Evolutionary conservation across 2,329 filamentous ascomycete genomes (phyloP).

Genomic region (Colletotrichum falcatum): DNA sequence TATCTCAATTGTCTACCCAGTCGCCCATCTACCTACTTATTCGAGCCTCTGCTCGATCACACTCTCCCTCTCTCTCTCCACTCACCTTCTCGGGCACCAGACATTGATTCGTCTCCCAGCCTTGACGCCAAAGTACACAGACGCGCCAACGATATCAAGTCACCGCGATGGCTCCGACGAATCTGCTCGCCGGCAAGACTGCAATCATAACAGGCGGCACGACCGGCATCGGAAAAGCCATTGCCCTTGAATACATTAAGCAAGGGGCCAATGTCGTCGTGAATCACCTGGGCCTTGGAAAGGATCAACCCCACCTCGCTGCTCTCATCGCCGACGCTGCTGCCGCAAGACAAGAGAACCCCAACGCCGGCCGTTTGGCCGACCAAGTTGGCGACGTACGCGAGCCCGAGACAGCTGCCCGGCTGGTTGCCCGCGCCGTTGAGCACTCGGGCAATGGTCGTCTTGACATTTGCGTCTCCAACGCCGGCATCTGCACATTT

Average conservation of each 20-base stretch:
- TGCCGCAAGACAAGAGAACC: conserved; percentile 57
- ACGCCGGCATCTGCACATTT: conserved; percentile 91
- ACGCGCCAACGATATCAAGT: not conserved
- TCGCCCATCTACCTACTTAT: not conserved
- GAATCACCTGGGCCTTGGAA: conserved; percentile 77
- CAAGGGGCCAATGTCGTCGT: conserved; percentile 85
- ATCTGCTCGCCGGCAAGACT: conserved; percentile 78
- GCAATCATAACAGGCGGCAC: conserved; percentile 89
- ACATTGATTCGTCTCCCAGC: conserved; percentile 13
- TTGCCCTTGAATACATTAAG: conserved; percentile 80
- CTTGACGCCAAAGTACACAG: not conserved
- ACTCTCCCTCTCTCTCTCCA: conserved; percentile 1
- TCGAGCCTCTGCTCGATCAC: conserved; percentile 13
- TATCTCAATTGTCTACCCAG: conserved; percentile 3
- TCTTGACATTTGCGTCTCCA: conserved; percentile 85
- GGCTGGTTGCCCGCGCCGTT: conserved; percentile 76
- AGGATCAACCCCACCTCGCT: conserved; percentile 63
- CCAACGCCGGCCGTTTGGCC: conserved; percentile 68
- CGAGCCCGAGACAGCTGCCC: conserved; percentile 75
- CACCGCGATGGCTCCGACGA: conserved; percentile 56
- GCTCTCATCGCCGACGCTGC: conserved; percentile 66
- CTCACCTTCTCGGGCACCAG: conserved; percentile 5
- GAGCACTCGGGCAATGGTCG: conserved; percentile 65
- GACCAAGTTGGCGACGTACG: conserved; percentile 83
- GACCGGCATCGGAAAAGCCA: conserved; percentile 88